These are phyloP conservation scores for Blastomyces silverae DNA, from an alignment of 2,329 filamentous ascomycete genomes.

Conservation along the genomic window DNA sequence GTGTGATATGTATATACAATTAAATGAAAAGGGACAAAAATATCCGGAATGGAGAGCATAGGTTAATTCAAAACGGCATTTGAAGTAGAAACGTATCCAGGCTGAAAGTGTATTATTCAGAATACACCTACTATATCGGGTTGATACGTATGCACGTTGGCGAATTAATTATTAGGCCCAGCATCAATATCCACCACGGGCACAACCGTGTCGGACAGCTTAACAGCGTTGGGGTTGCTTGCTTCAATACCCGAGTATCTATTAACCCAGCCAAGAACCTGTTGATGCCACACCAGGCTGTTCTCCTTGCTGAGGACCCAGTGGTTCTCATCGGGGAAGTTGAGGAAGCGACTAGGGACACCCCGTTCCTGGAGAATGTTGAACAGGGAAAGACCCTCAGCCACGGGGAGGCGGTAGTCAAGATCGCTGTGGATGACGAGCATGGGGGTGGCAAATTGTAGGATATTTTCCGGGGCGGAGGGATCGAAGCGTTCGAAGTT, in stretches of 20 bases:
- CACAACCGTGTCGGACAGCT: slow-evolving; percentile 30
- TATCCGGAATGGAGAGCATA: not conserved
- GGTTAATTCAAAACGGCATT: not conserved
- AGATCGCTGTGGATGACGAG: slow-evolving; percentile 78
- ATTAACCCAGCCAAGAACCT: slow-evolving; percentile 69
- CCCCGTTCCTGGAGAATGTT: slow-evolving; percentile 69
- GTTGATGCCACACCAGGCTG: slow-evolving; percentile 77
- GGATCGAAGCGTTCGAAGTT: slow-evolving; percentile 66
- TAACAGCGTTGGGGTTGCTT: slow-evolving; percentile 29
- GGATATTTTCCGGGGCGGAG: slow-evolving; percentile 46
- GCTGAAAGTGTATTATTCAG: too few species aligned
- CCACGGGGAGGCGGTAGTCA: slow-evolving; percentile 77
- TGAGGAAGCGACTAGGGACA: slow-evolving; percentile 67
- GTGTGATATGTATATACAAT: slow-evolving; percentile 7
- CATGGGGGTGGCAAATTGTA: slow-evolving; percentile 72
- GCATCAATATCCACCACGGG: slow-evolving; percentile 28
- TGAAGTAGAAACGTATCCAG: not conserved
- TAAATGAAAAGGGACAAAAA: not conserved
- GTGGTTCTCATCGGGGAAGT: slow-evolving; percentile 69
- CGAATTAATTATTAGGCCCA: slow-evolving; percentile 12
- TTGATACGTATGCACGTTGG: not conserved
- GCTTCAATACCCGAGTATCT: slow-evolving; percentile 39
- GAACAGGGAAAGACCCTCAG: slow-evolving; percentile 73
- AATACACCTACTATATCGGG: not conserved
- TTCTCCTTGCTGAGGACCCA: slow-evolving; percentile 83